These are phyloP conservation scores for Exidia glandulosa DNA, from an alignment of 768 basidiomycete species.

Conservation along the genomic window DNA sequence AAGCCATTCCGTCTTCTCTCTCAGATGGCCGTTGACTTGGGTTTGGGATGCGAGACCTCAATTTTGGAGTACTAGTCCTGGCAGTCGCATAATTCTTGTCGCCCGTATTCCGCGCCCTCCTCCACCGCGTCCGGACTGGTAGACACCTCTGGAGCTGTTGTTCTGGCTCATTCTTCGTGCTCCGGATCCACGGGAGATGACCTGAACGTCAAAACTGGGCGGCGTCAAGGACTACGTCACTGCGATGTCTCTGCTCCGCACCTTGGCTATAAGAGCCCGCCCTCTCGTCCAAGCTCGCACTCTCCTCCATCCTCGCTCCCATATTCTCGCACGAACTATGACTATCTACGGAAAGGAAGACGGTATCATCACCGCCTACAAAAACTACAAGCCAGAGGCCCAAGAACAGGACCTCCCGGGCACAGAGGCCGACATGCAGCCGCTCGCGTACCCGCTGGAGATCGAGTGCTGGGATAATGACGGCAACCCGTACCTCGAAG, in stretches of 20 bases:
- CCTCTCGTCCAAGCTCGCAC: background rate
- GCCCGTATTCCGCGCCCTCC: no score
- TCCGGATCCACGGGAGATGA: no score
- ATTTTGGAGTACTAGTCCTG: no score
- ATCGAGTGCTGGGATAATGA: conserved; percentile 39
- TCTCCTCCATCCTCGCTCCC: background rate
- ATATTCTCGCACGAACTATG: background rate
- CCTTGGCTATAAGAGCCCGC: background rate
- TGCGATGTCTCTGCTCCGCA: background rate
- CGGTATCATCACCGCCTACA: background rate
- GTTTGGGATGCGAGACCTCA: no score
- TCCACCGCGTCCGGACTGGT: no score
- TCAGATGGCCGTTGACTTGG: no score
- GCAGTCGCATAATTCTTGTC: no score
- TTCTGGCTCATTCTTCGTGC: no score
- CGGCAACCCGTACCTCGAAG: conserved; percentile 37
- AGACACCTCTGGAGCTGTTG: no score
- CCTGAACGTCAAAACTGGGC: background rate
- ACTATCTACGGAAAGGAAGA: background rate
- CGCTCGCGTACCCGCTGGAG: background rate
- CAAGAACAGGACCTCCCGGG: conserved; percentile 41
- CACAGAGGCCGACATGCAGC: conserved; percentile 37
- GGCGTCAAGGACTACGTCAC: background rate
- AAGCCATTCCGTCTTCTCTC: no score
- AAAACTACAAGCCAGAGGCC: background rate